A percentile compares a stretch with the other conserved stretches of the same genome.
phyloP scores from a whole-genome alignment of 805 yeast genomes.

The Yarrowia keelungensis region DNA sequence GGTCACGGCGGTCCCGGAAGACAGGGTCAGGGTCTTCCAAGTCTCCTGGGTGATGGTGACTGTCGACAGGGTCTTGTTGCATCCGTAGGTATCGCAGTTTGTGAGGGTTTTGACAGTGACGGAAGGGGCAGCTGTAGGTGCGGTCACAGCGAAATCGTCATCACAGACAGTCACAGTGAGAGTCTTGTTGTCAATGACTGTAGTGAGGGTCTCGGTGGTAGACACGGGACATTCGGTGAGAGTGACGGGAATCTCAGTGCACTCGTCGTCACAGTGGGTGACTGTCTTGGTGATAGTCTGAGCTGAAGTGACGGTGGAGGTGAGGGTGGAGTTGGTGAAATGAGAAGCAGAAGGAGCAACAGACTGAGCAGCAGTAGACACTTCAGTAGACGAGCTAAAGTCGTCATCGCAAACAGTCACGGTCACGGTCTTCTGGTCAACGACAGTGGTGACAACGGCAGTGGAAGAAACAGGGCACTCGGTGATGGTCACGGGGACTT shows the following conservation, averaged over 20 bases:
- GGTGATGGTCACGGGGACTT: constrained; percentile 14
- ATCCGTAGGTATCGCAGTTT: neutral
- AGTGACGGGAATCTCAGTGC: constrained; percentile 36
- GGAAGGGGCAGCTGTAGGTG: neutral
- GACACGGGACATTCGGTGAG: constrained; percentile 30
- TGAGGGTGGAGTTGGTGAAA: no score
- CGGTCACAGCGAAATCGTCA: constrained; percentile 10
- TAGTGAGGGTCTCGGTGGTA: constrained; percentile 10
- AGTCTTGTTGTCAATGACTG: constrained; percentile 17
- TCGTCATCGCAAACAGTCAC: constrained; percentile 35
- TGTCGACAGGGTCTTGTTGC: constrained; percentile 6
- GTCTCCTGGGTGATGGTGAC: constrained; percentile 3
- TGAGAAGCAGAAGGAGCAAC: neutral
- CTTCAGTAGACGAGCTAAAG: neutral
- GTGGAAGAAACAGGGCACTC: constrained; percentile 27
- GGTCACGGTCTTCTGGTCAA: constrained; percentile 25
- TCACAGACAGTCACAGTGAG: constrained; percentile 12
- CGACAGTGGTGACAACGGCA: constrained; percentile 14
- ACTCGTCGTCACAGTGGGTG: constrained; percentile 16
- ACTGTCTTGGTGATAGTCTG: constrained; percentile 29
- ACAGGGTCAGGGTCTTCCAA: neutral
- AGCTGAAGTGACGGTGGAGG: neutral
- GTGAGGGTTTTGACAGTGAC: constrained; percentile 15
- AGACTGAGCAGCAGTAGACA: neutral
- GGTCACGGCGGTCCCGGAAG: constrained; percentile 1